Conservation (phyloP, 2,329 filamentous ascomycete species). For the Didymella sp. region DNA sequence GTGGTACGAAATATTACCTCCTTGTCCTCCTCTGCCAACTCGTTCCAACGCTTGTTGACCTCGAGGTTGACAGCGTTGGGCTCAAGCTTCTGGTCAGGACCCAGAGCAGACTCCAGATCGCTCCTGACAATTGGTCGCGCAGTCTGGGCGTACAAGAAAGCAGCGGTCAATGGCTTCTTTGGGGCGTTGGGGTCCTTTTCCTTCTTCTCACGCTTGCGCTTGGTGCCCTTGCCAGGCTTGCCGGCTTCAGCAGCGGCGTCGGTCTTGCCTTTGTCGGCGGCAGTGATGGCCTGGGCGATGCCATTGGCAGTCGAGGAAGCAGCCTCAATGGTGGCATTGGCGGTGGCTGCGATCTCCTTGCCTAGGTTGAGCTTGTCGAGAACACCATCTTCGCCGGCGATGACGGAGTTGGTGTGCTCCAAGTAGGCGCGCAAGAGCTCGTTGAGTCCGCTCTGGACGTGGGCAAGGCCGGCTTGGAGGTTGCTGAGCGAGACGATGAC, state of each 20-base stretch:
- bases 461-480: conserved; percentile 66
- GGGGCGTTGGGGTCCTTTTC: conserved; percentile 84
- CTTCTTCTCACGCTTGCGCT: conserved; percentile 88
- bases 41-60: conserved; percentile 83
- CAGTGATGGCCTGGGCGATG: conserved; percentile 29
- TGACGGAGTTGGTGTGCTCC: conserved; percentile 83
- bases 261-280: conserved; percentile 20
- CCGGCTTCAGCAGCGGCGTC: conserved; percentile 25
- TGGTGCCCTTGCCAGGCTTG: conserved; percentile 43
- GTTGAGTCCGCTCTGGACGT: conserved; percentile 66
- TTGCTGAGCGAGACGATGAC: conserved; percentile 79
- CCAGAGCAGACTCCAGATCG: conserved; percentile 58
- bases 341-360: conserved; percentile 49
- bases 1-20: conserved; percentile 54
- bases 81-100: conserved; percentile 73
- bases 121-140: conserved; percentile 81
- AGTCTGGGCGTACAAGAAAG: conserved; percentile 93
- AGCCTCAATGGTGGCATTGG: conserved; percentile 40
- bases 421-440: conserved; percentile 84
- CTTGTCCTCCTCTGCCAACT: conserved; percentile 78
- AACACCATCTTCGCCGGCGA: conserved; percentile 54
- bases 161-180: conserved; percentile 91
- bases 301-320: conserved; percentile 33
- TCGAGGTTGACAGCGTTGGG: conserved; percentile 89
- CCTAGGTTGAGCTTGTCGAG: conserved; percentile 53